These are phyloP conservation scores for Ceratobasidium sp. DNA, from an alignment of 1,284 basidiomycete species.

Conservation along the genomic window DNA sequence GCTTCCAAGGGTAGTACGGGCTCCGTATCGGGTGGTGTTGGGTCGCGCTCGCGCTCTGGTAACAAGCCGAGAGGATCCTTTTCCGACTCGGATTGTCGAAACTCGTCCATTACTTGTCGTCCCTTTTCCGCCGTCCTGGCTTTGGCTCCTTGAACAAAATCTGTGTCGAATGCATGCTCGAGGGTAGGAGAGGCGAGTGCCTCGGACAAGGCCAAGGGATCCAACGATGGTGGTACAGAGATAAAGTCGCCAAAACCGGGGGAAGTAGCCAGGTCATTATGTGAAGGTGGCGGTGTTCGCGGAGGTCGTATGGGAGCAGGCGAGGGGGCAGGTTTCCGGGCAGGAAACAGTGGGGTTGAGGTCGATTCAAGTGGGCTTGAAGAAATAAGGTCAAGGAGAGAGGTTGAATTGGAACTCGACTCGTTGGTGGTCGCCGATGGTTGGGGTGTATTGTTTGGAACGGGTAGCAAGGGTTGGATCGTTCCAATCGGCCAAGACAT, in stretches of 20 bases:
- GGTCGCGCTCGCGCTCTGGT: slow-evolving; percentile 13
- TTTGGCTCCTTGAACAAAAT: slow-evolving; percentile 68
- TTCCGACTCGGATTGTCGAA: slow-evolving; percentile 22
- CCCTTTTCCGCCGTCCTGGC: slow-evolving; percentile 65
- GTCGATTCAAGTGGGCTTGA: slow-evolving; percentile 35
- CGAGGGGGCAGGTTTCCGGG: slow-evolving; percentile 12
- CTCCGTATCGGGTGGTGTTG: slow-evolving; percentile 5
- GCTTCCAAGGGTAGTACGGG: background rate
- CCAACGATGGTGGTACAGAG: slow-evolving; percentile 69
- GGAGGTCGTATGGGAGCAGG: slow-evolving; percentile 1
- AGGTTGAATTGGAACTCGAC: slow-evolving; percentile 8
- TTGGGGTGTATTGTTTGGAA: background rate
- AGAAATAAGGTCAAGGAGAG: slow-evolving; percentile 31
- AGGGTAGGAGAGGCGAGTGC: slow-evolving; percentile 24
- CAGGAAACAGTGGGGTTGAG: slow-evolving; percentile 18
- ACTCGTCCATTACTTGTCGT: slow-evolving; percentile 68
- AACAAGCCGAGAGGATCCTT: slow-evolving; percentile 30
- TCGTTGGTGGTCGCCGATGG: background rate
- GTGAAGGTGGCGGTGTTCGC: slow-evolving; percentile 1
- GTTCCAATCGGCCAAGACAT: slow-evolving; percentile 9
- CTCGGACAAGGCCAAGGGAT: slow-evolving; percentile 61
- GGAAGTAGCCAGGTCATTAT: background rate
- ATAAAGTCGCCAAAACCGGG: slow-evolving; percentile 77
- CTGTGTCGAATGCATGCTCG: slow-evolving; percentile 16
- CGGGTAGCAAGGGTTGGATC: slow-evolving; percentile 27